Evolutionary conservation across 306 rosid genomes (phyloP).

Genomic region (Castanea mollissima): DNA sequence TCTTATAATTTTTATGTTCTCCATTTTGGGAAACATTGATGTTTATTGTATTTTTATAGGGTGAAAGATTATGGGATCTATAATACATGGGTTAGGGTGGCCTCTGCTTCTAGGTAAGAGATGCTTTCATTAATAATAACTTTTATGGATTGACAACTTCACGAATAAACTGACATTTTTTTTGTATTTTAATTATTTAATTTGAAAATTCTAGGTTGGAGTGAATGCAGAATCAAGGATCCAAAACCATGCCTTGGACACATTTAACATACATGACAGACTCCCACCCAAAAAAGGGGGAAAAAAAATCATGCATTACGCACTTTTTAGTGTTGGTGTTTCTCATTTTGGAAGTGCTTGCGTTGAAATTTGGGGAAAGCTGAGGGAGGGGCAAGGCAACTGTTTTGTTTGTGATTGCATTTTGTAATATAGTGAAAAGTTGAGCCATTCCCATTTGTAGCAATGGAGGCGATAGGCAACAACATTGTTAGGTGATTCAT

Average conservation of each 20-base stretch:
- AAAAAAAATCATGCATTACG: neutral
- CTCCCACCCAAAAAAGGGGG: too few species aligned
- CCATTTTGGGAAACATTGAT: neutral
- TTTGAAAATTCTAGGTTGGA: neutral
- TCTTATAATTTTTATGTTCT: slow-evolving; percentile 7
- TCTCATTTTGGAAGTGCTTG: neutral
- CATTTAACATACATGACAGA: neutral
- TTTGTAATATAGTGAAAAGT: neutral
- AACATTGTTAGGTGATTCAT: neutral
- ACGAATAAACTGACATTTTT: neutral
- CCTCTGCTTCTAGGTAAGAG: slow-evolving; percentile 29
- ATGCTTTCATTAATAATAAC: neutral
- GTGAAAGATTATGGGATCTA: slow-evolving; percentile 59
- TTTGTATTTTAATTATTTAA: neutral
- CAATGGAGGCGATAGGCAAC: neutral
- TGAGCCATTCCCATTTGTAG: neutral
- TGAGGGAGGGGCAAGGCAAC: neutral
- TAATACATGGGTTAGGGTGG: slow-evolving; percentile 61
- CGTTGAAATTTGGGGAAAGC: neutral
- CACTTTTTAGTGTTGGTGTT: too few species aligned
- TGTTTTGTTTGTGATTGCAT: neutral
- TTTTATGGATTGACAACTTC: neutral
- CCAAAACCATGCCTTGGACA: neutral
- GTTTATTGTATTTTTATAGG: slow-evolving; percentile 43
- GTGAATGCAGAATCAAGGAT: neutral